Base-by-base conservation (phyloP, 163 green algal genomes). In the Scenedesmus sp. region DNA sequence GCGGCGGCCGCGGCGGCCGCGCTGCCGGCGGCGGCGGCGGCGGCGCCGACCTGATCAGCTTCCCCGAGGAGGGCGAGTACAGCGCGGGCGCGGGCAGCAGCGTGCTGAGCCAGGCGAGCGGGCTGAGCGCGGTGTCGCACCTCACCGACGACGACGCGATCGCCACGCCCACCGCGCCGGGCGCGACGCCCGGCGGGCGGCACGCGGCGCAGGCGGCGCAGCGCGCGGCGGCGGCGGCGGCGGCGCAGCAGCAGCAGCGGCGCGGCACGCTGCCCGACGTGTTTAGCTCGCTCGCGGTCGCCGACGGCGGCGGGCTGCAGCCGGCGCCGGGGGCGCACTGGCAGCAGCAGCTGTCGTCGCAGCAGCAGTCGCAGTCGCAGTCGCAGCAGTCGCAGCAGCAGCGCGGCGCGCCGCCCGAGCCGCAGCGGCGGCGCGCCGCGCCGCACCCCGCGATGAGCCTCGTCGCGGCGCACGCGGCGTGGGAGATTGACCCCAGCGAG, bases 401-500 rank as follows among this genome's bases (percentile, higher is more conserved):
- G 15, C 24, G 9, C 22, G 56, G 39, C 11, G 58, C 29, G 28
- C 50, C 48, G 48, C 73, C 24, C 24, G 26, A 63, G 28, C 45
- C 51, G 9, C 60, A 80, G 17, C 72, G 63, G 60, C 71, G 48
- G 56, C 70, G 31, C 10, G 14, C 18, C 4, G 10, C 22, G 44
- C 60, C 60, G 47, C 73, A 75, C 18, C 63, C 51, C 18, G 39
- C 31, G 9, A 31, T 60, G 48, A 15, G 20, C 7, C 24, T 69
- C 24, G n/a, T 63, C 10, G 74, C 36, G 28, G 33, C 48, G 13
- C 63, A 60, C 42, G 74, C 57, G 28, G 63, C 62, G 5, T 84
- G 84, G 81, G 84, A 91, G 76, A 89, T 91, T 56, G 71, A 86
- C 58, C 81, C 81, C 4, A 24, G 31, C n/a, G 86, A 91, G 58